Conservation (phyloP, 2,329 filamentous ascomycete species). For the Fusarium annulatum region DNA sequence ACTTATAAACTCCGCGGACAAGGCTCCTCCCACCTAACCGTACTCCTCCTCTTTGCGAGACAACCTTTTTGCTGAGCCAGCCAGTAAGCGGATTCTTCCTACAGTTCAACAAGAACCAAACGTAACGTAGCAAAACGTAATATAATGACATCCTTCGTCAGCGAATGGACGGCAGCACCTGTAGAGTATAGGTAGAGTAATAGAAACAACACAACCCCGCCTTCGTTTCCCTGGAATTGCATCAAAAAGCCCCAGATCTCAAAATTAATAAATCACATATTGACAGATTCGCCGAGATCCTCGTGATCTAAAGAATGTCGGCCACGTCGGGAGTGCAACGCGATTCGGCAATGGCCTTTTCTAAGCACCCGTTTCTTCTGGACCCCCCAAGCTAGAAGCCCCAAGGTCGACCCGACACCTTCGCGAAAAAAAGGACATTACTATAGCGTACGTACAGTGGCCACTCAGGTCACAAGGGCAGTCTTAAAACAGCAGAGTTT, state of each 20-base stretch:
- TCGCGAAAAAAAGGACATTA: background rate
- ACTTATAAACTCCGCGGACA: constrained; percentile 30
- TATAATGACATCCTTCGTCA: constrained; percentile 21
- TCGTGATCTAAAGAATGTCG: constrained; percentile 28
- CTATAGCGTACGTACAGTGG: background rate
- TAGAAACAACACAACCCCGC: constrained; percentile 42
- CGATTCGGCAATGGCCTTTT: constrained; percentile 39
- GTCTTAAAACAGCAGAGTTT: constrained; percentile 19
- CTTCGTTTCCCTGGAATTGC: constrained; percentile 12
- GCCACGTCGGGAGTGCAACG: constrained; percentile 22
- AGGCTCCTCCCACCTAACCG: constrained; percentile 15
- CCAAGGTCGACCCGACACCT: background rate
- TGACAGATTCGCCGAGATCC: constrained; percentile 30
- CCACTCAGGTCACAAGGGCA: constrained; percentile 21
- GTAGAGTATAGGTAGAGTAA: constrained; percentile 41
- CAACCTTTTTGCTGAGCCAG: constrained; percentile 8
- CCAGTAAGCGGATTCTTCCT: constrained; percentile 7
- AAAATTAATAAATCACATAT: constrained; percentile 2
- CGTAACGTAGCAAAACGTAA: constrained; percentile 45
- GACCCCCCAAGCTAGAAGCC: background rate
- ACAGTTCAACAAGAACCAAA: constrained; percentile 17
- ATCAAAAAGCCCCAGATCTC: constrained; percentile 23
- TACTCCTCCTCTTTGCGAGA: constrained; percentile 14
- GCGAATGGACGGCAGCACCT: constrained; percentile 35
- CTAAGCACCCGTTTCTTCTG: constrained; percentile 12